Evolutionary conservation across 495 filamentous ascomycete species (phyloP), one percentile per base, ranked within the genome.

Genomic region (Oleoguttula mirabilis): DNA sequence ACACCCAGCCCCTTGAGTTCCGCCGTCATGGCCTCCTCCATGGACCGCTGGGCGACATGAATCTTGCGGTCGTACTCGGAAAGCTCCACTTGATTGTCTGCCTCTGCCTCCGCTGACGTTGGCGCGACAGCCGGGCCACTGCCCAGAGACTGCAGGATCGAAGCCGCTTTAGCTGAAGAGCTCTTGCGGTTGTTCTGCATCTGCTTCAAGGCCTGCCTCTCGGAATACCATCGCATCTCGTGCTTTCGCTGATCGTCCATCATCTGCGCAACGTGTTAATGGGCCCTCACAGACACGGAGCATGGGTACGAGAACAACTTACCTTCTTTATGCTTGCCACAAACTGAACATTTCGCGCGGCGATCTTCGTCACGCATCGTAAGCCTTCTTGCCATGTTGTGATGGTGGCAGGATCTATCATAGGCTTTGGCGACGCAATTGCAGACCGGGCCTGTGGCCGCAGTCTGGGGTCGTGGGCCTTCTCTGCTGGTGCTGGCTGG

Each of bases 381-480:
- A 82, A 60, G 8, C 74, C 80, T 11, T 68, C 52, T 14, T 70
- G 68, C 76, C 77, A 85, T 34, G 79, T 72, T 1, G 69, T 77
- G 43, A 85, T 80, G 11, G 62, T 70, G 16, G 72, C 59, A n/a
- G 76, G 65, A 51, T 76, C 70, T 23, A 66, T 50, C 4, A 39
- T 36, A 11, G 43, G 48, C 28, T 32, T 36, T 30, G 47, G 38
- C 14, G 41, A 43, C 0, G 47, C 47, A 37, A 24, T 41, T 20
- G 27, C 21, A 7, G 47, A 20, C 10, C 44, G 32, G 19, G 16
- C 43, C 28, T 47, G 49, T 19, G 49, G 49, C 24, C 33, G 30
- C 11, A 53, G 34, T 15, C 45, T 25, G 2, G 50, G 45, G 15
- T 53, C 50, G 1, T 42, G 24, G 8, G 39, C 7, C 42, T 31